Conservation (phyloP, 495 filamentous ascomycete genomes). For the Neurospora intermedia region DNA sequence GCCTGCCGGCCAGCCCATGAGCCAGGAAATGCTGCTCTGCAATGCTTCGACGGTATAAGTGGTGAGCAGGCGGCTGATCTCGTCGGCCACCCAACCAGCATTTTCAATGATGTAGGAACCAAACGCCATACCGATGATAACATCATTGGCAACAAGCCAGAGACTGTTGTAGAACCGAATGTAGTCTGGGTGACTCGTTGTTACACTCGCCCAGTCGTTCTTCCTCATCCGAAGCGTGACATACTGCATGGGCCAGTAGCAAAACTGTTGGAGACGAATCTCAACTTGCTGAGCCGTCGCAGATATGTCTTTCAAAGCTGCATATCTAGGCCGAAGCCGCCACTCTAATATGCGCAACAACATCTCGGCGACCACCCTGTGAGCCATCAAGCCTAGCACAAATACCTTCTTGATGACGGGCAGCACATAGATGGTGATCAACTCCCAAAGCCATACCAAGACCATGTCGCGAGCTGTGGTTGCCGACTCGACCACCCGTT, state of each 20-base stretch:
- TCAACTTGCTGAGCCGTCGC: constrained; percentile 98
- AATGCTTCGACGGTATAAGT: constrained; percentile 83
- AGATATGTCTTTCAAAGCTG: constrained; percentile 88
- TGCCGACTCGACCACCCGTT: constrained; percentile 90
- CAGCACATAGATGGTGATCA: constrained; percentile 66
- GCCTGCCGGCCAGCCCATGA: constrained; percentile 97
- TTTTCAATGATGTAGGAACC: constrained; percentile 98
- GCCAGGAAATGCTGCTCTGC: constrained; percentile 82
- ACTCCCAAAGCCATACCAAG: constrained; percentile 54
- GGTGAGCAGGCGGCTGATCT: constrained; percentile 67
- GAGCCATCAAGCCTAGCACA: constrained; percentile 65
- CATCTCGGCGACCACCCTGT: constrained; percentile 70
- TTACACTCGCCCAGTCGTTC: constrained; percentile 91
- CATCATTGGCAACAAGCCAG: constrained; percentile 97
- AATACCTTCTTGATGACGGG: constrained; percentile 66
- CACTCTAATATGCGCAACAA: constrained; percentile 77
- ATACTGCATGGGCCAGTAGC: constrained; percentile 98
- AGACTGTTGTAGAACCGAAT: constrained; percentile 98
- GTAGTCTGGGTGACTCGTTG: constrained; percentile 92
- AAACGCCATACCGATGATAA: constrained; percentile 94
- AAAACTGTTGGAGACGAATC: constrained; percentile 95
- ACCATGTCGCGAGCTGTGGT: constrained; percentile 70
- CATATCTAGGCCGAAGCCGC: constrained; percentile 67
- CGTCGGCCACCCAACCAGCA: constrained; percentile 68
- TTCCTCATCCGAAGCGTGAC: constrained; percentile 78